Evolutionary conservation across 768 basidiomycete species (phyloP).

Genomic region (Neoboletus magnificus): DNA sequence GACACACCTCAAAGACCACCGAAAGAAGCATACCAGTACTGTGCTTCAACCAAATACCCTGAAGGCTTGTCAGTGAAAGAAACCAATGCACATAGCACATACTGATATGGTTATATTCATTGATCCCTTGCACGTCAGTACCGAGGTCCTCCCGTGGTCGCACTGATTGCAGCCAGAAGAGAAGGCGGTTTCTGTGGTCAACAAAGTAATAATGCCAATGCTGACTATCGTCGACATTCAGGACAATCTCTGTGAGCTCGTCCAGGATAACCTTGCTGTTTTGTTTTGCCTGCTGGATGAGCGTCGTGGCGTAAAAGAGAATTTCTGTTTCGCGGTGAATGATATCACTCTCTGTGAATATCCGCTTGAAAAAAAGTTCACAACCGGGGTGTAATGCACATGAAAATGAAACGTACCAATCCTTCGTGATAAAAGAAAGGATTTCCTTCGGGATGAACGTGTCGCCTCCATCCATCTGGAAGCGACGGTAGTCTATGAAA

Average conservation of each 20-base stretch:
- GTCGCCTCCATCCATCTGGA: slow-evolving; percentile 4
- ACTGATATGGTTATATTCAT: slow-evolving; percentile 11
- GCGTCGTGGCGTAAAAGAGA: slow-evolving; percentile 1
- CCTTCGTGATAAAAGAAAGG: slow-evolving; percentile 12
- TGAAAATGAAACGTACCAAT: slow-evolving; percentile 3
- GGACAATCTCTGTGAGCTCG: slow-evolving; percentile 9
- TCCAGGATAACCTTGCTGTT: neutral
- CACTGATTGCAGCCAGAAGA: slow-evolving; percentile 14
- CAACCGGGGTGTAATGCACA: neutral
- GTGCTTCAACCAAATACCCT: slow-evolving; percentile 13
- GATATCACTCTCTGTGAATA: slow-evolving; percentile 15
- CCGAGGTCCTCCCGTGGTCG: neutral
- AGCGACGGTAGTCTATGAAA: neutral
- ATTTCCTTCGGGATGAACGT: slow-evolving; percentile 15
- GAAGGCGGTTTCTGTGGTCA: slow-evolving; percentile 13
- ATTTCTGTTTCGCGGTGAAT: neutral
- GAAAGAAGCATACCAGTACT: slow-evolving; percentile 11
- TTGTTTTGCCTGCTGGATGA: slow-evolving; percentile 2
- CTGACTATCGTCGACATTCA: slow-evolving; percentile 2
- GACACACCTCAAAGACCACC: neutral
- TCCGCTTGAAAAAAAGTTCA: slow-evolving; percentile 5
- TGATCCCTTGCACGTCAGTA: slow-evolving; percentile 6
- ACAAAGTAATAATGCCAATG: slow-evolving; percentile 17
- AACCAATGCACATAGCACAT: neutral
- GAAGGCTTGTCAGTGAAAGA: neutral